Base-by-base conservation (phyloP, 1,284 basidiomycete species). In the Sanghuangporus weigelae region DNA sequence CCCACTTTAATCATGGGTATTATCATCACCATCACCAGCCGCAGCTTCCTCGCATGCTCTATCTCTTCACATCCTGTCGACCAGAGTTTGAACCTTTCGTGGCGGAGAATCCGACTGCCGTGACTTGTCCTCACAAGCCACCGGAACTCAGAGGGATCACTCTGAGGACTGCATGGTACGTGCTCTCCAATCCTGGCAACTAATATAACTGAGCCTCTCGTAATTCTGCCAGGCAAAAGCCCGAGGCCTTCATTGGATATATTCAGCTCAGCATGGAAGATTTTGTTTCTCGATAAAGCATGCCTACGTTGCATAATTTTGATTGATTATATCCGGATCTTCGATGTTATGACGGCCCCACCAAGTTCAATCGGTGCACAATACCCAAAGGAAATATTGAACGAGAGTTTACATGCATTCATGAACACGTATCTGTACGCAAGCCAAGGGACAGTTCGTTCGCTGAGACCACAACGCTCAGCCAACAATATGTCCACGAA, bases 11-110 rank as follows among this genome's bases (percentile, higher is more conserved):
- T 3, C 54, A 54, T 26, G 19, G 23, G 14, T 42, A 26, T 14
- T 10, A 19, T 42, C 59, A 65, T 26, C 44, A 26, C 26, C 26
- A 50, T 62, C 44, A 57, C 16, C 44, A 46, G 23, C 48, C 71
- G 1, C 59, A 67, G n/a, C 69, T 76, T 26, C 71, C 74, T 0
- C 72, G 76, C 40, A 73, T 79, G 65, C 72, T 69, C n/a, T 74
- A 79, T 60, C 70, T 79, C 23, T 73, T 76, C 38, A 79, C 78
- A 0, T 63, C 67, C 36, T 66, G 68, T 46, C 62, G 69, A 2
- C n/a, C 6, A 11, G 55, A 61, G 3, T 62, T 61, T 54, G 31
- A n/a, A 16, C 26, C 60, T 35, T 65, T 58, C 46, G 57, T 61
- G 40, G 53, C 64, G 10, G 49, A 59, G 16, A 62, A 60, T 26